These are phyloP conservation scores for Russula vinacea DNA, from an alignment of 768 basidiomycete genomes.

Conservation along the genomic window DNA sequence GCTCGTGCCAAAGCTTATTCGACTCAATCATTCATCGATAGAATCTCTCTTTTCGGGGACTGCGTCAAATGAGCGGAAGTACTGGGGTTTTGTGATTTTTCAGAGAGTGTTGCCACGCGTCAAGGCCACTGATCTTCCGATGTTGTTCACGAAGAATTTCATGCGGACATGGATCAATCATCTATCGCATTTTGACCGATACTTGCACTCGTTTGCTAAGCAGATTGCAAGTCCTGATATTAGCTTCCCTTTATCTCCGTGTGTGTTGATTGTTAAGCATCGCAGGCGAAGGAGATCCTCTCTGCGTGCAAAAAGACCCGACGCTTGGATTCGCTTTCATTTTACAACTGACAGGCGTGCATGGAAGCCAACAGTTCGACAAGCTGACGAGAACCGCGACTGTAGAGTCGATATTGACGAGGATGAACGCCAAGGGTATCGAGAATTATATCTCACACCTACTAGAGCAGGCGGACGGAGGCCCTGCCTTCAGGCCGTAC, in stretches of 20 bases:
- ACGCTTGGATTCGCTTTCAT: conserved; percentile 81
- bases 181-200: conserved; percentile 80
- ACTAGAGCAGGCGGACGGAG: conserved; percentile 56
- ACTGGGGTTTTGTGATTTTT: conserved; percentile 95
- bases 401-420: conserved; percentile 75
- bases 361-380: conserved; percentile 89
- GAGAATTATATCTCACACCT: conserved; percentile 72
- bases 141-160: conserved; percentile 91
- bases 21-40: conserved; percentile 36
- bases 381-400: conserved; percentile 90
- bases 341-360: conserved; percentile 74
- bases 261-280: not conserved
- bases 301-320: conserved; percentile 71
- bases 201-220: conserved; percentile 83
- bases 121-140: conserved; percentile 62
- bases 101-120: conserved; percentile 71
- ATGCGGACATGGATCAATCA: conserved; percentile 98
- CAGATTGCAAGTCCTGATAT: conserved; percentile 58
- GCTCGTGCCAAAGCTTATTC: not conserved
- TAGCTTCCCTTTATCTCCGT: conserved; percentile 4
- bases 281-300: conserved; percentile 73
- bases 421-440: conserved; percentile 72
- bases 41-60: conserved; percentile 84
- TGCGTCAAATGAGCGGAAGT: conserved; percentile 84
- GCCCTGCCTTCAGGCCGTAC: conserved; percentile 44